Percentiles rank a stretch among this genome's conserved stretches.
These are phyloP conservation scores for Solanum dulcamara DNA, from an alignment of 257 asterid species.

Conservation along the genomic window DNA sequence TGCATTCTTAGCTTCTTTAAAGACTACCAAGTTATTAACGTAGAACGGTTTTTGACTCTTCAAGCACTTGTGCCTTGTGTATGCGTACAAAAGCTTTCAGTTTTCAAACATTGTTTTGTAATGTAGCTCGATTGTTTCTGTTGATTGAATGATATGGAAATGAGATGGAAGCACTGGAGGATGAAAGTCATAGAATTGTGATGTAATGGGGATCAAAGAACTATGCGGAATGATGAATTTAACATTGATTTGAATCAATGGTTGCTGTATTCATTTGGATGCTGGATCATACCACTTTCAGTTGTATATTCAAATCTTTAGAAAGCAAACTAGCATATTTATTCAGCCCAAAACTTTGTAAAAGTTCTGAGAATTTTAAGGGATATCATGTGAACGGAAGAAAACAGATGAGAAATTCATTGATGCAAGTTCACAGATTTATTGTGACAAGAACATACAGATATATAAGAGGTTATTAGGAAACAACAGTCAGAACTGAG, in stretches of 20 bases:
- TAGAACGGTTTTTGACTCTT: background rate
- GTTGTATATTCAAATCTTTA: background rate
- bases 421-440: background rate
- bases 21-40: background rate
- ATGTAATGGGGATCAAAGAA: background rate
- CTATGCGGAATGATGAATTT: background rate
- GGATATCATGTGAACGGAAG: background rate
- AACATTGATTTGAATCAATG: background rate
- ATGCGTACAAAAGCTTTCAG: background rate
- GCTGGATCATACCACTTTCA: background rate
- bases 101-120: background rate
- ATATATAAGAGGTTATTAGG: background rate
- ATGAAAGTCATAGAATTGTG: background rate
- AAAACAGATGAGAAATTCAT: background rate
- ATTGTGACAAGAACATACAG: background rate
- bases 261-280: background rate
- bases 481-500: background rate
- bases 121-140: background rate
- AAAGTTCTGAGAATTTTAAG: background rate
- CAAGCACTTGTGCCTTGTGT: background rate
- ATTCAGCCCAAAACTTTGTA: background rate
- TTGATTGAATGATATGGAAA: background rate
- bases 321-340: background rate
- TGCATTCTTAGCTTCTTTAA: background rate
- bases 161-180: background rate